These are phyloP conservation scores for Sporothrix mexicana DNA, from an alignment of 2,329 filamentous ascomycete species.

Conservation along the genomic window DNA sequence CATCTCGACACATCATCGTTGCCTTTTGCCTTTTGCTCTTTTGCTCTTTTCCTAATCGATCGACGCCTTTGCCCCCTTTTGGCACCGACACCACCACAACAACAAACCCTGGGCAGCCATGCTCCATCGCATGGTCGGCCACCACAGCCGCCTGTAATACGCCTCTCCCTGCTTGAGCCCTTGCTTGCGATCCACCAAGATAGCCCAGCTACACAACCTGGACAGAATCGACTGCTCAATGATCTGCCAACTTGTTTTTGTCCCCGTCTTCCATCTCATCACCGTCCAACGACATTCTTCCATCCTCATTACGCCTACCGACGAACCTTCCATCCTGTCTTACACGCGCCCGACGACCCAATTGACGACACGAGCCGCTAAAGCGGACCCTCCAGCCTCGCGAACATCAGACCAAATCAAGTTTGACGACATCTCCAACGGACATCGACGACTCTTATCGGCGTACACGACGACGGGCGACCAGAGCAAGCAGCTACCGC, in stretches of 20 bases:
- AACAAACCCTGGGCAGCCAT: slow-evolving; percentile 8
- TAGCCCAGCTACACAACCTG: slow-evolving; percentile 16
- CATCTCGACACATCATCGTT: slow-evolving; percentile 21
- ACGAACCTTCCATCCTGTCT: neutral
- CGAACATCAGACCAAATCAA: neutral
- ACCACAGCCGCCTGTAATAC: slow-evolving; percentile 26
- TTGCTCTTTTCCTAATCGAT: no score
- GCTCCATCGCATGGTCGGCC: slow-evolving; percentile 22
- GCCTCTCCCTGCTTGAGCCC: slow-evolving; percentile 26
- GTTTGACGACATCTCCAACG: neutral
- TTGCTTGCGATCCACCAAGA: slow-evolving; percentile 23
- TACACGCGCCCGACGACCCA: neutral
- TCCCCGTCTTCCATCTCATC: slow-evolving; percentile 3
- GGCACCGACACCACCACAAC: neutral
- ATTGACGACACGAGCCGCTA: neutral
- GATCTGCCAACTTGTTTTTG: neutral
- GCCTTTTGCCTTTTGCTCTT: neutral
- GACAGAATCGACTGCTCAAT: neutral
- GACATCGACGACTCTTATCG: neutral
- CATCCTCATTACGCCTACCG: neutral
- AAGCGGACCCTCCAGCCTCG: neutral
- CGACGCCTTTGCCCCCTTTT: neutral
- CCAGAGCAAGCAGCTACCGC: slow-evolving; percentile 23
- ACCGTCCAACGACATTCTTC: neutral
- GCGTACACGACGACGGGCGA: neutral